Conservation (phyloP, 345 rosid genomes). For the thale cress (Arabidopsis thaliana) region DNA sequence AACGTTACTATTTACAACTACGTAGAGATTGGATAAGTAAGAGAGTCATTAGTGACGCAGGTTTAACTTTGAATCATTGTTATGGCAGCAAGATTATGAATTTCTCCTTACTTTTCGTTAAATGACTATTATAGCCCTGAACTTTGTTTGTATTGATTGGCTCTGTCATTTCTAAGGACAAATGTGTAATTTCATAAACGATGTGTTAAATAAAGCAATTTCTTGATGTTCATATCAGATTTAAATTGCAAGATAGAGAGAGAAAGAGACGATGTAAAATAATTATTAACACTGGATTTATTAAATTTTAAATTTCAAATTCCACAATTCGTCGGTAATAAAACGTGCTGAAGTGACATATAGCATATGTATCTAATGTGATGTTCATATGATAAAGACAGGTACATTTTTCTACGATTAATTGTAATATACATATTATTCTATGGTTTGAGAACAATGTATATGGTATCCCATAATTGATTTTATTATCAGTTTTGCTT, state of each 20-base stretch:
- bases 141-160: not conserved
- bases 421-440: not conserved
- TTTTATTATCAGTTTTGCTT: slow-evolving; percentile 10
- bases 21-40: not conserved
- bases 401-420: slow-evolving; percentile 9
- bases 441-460: not conserved
- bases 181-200: not conserved
- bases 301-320: not conserved
- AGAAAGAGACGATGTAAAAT: not conserved
- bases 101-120: not conserved
- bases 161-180: not conserved
- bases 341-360: slow-evolving; percentile 40
- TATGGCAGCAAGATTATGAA: not conserved
- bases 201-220: not conserved
- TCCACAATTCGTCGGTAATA: not conserved
- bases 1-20: not conserved
- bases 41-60: not conserved
- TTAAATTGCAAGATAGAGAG: not conserved
- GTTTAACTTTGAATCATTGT: slow-evolving; percentile 20
- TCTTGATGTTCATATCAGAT: no score
- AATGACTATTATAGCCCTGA: slow-evolving; percentile 12
- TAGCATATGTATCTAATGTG: slow-evolving; percentile 4
- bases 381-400: slow-evolving; percentile 32
- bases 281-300: not conserved
- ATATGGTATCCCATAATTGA: slow-evolving; percentile 23